Evolutionary conservation across 495 filamentous ascomycete genomes (phyloP).

Genomic region (Xylaria bambusicola): DNA sequence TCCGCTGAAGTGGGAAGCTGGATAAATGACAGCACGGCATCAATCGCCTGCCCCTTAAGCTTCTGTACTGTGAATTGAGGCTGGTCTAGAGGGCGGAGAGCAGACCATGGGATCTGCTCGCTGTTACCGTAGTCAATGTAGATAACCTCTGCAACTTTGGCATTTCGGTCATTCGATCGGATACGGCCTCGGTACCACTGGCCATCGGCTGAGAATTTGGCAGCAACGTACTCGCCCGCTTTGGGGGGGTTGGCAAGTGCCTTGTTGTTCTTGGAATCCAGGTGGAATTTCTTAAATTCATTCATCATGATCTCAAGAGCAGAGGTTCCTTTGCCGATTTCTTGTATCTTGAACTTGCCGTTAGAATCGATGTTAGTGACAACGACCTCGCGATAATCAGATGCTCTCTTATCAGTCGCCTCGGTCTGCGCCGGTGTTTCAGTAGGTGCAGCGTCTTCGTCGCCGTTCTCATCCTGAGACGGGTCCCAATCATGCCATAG

Average conservation of each 20-base stretch:
- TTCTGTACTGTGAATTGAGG: conserved; percentile 75
- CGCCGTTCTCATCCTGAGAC: conserved; percentile 67
- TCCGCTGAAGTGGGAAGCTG: conserved; percentile 78
- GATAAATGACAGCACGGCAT: conserved; percentile 83
- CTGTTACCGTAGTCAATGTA: conserved; percentile 98
- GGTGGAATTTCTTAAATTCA: conserved; percentile 83
- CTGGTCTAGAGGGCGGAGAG: conserved; percentile 74
- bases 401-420: conserved; percentile 58
- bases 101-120: conserved; percentile 80
- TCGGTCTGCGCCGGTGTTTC: conserved; percentile 50
- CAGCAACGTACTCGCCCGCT: conserved; percentile 86
- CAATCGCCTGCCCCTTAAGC: conserved; percentile 82
- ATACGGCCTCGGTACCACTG: conserved; percentile 94
- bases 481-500: conserved; percentile 96
- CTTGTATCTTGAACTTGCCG: conserved; percentile 82
- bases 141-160: conserved; percentile 82
- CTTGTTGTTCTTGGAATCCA: conserved; percentile 69
- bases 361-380: conserved; percentile 83
- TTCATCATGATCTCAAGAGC: conserved; percentile 83
- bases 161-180: conserved; percentile 86
- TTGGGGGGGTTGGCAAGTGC: conserved; percentile 78
- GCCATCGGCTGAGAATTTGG: conserved; percentile 81
- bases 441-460: conserved; percentile 51
- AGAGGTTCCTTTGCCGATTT: conserved; percentile 78
- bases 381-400: conserved; percentile 90